phyloP scores from a whole-genome alignment of 192 early-diverging fungal genomes.

The Backusella morwellensis region DNA sequence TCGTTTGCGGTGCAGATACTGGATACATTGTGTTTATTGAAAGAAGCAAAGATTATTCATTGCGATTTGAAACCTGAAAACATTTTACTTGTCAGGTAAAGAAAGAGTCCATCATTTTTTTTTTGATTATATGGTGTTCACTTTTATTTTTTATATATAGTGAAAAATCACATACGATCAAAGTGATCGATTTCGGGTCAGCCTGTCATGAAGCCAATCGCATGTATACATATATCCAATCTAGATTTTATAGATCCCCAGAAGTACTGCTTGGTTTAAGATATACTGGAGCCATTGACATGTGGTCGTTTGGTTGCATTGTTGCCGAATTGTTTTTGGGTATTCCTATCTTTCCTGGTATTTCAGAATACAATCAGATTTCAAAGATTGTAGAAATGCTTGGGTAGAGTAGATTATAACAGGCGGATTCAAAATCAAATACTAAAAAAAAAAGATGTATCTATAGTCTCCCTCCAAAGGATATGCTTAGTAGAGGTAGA shows the following conservation, averaged over 20 bases:
- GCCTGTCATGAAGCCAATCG: constrained; percentile 93
- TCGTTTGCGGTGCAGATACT: constrained; percentile 92
- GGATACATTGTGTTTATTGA: constrained; percentile 84
- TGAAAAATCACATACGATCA: constrained; percentile 88
- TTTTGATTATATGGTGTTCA: background rate
- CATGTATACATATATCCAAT: constrained; percentile 97
- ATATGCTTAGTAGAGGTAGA: constrained; percentile 92
- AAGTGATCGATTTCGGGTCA: constrained; percentile 99
- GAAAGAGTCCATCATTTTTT: background rate
- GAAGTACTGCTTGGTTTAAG: constrained; percentile 93
- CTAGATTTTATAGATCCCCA: constrained; percentile 94
- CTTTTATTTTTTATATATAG: constrained; percentile 32
- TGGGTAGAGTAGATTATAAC: constrained; percentile 49
- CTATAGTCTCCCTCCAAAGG: constrained; percentile 67
- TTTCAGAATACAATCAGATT: constrained; percentile 95
- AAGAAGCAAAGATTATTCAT: constrained; percentile 90
- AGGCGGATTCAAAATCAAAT: too few species aligned
- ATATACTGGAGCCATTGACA: constrained; percentile 94
- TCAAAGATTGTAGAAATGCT: constrained; percentile 89
- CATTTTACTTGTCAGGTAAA: constrained; percentile 83
- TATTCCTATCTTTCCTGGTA: constrained; percentile 93
- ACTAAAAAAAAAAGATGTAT: background rate
- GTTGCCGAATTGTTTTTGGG: constrained; percentile 94
- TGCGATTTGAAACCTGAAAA: constrained; percentile 99
- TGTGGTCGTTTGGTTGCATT: constrained; percentile 99